Base-by-base conservation (phyloP, 176 grass and related monocot species). In the Oryza punctata region DNA sequence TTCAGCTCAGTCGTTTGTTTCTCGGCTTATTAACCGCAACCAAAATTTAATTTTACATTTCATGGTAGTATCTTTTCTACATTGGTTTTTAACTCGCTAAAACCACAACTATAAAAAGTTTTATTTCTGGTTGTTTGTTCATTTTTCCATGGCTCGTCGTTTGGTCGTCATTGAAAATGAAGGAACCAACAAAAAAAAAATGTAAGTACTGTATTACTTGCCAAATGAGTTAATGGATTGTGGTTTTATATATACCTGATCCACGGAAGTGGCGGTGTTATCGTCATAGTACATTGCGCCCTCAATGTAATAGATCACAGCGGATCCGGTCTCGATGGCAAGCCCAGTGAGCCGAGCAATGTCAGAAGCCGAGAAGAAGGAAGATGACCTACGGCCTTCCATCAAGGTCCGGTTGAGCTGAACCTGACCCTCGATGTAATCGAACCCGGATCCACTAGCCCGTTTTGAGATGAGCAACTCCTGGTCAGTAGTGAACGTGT, bases 391-490 rank as follows among this genome's bases (percentile, higher is more conserved):
- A 25, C 74, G 84, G 69, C 85, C 73, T 32, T 76, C 43, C 3
- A 72, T 81, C 23, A 87, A 85, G 4, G 72, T 82, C 4, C 84
- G 78, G 12, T 78, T 82, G 7, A 82, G 52, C 61, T 85, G 47
- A 9, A 90, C 69, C 63, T 85, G 81, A 3, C 91, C 91, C 67
- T 93, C 91, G 0, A 93, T 13, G 32, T 78, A 93, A 26, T 90
- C 85, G 29, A 93, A 85, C 18, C 80, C 70, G 5, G 23, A 35
- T 1, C 27, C 19, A 4, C 26, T 26, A 26, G 68, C 8, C 8
- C 38, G 15, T 0, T 19, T 54, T 0, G 85, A 90, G 26, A 88
- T 82, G 45, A 90, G 68, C 7, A 66, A 40, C 60, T 90, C 91
- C 0, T 93, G 88, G 59, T 93, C 88, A 0, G 9, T 65, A 5